Conservation (phyloP, 192 early-diverging fungal species). For the Fimicolochytrium jonesii region DNA sequence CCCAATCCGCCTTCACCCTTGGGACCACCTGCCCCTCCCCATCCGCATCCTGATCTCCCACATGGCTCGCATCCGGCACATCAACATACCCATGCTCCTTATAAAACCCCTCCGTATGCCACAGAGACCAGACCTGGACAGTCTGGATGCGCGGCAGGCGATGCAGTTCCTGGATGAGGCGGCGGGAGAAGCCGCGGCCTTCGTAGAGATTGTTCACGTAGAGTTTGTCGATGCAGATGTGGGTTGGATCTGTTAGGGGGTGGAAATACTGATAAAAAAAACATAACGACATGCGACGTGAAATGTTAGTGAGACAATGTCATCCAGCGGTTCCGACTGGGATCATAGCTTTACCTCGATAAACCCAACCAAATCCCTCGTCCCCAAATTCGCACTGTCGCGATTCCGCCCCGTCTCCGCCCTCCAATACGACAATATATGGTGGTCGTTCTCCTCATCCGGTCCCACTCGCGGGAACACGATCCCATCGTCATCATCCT, state of each 20-base stretch:
- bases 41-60: too few species aligned
- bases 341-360: conserved; percentile 18
- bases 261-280: conserved; percentile 31
- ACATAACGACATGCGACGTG: not conserved
- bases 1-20: conserved; percentile 8
- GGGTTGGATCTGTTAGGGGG: not conserved
- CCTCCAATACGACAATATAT: conserved; percentile 12
- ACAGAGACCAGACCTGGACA: conserved; percentile 35
- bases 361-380: conserved; percentile 14
- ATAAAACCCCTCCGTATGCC: conserved; percentile 36
- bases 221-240: conserved; percentile 33
- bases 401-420: not conserved
- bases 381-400: conserved; percentile 2
- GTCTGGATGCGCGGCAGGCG: conserved; percentile 10
- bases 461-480: conserved; percentile 3
- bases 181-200: conserved; percentile 26
- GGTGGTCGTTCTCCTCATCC: conserved; percentile 10
- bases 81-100: conserved; percentile 29
- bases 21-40: too few species aligned
- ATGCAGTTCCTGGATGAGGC: conserved; percentile 28
- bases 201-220: conserved; percentile 23
- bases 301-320: too few species aligned
- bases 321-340: too few species aligned
- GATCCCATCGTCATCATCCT: not conserved
- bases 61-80: conserved; percentile 15